A percentile compares a stretch with the other conserved stretches of the same genome.
Conservation (phyloP, 805 yeast species). For the Lipomyces anomalus region DNA sequence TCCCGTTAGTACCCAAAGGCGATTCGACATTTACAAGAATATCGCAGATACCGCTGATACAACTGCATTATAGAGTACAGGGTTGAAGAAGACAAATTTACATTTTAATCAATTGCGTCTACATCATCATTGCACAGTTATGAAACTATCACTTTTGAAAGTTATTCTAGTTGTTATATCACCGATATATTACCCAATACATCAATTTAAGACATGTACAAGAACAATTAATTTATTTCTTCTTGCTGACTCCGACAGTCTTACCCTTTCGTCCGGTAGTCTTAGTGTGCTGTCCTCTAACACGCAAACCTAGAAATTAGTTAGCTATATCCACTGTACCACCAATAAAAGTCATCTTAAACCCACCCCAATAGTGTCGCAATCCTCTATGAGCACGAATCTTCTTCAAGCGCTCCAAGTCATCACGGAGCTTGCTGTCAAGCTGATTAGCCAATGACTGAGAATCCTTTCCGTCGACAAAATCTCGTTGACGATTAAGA, state of each 20-base stretch:
- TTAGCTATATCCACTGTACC: no score
- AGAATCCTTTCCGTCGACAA: slow-evolving; percentile 97
- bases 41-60: slow-evolving; percentile 26
- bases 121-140: background rate
- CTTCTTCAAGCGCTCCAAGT: slow-evolving; percentile 99
- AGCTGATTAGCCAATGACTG: slow-evolving; percentile 98
- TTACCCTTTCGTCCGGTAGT: slow-evolving; percentile 96
- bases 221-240: slow-evolving; percentile 30
- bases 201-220: background rate
- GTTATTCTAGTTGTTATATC: no score
- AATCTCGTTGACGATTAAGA: slow-evolving; percentile 99
- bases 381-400: slow-evolving; percentile 99
- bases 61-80: background rate
- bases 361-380: slow-evolving; percentile 99
- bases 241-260: slow-evolving; percentile 45
- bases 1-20: slow-evolving; percentile 64
- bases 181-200: no score
- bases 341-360: no score
- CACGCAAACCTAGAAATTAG: no score
- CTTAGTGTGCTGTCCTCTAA: slow-evolving; percentile 99
- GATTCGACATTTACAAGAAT: slow-evolving; percentile 60
- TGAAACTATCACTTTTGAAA: no score
- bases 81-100: background rate
- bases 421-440: slow-evolving; percentile 99
- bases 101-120: background rate